Evolutionary conservation across 1,139 yeast genomes (phyloP).

Genomic region (Pichia inconspicua): DNA sequence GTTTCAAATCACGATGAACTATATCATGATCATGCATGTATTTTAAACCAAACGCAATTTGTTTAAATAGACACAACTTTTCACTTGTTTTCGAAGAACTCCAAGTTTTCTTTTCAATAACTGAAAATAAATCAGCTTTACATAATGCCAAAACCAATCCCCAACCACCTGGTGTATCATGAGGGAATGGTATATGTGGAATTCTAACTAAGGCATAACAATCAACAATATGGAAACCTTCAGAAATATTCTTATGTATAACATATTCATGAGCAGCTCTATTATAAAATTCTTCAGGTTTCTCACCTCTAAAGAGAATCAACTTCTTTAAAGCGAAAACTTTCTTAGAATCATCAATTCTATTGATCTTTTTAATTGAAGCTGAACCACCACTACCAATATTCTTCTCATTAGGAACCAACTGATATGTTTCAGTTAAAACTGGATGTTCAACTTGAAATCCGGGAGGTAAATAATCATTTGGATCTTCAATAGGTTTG

Average conservation of each 20-base stretch:
- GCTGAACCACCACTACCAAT: slow-evolving; percentile 72
- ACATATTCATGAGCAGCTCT: slow-evolving; percentile 62
- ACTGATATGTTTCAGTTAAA: slow-evolving; percentile 51
- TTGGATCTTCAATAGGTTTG: slow-evolving; percentile 64
- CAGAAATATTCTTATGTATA: slow-evolving; percentile 47
- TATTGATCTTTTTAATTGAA: slow-evolving; percentile 37
- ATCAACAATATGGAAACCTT: slow-evolving; percentile 56
- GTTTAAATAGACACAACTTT: slow-evolving; percentile 57
- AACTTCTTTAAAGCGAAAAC: slow-evolving; percentile 61
- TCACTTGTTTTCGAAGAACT: slow-evolving; percentile 34
- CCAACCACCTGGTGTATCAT: slow-evolving; percentile 60
- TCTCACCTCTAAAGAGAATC: slow-evolving; percentile 51
- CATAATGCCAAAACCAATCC: slow-evolving; percentile 67
- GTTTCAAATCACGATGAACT: slow-evolving; percentile 61
- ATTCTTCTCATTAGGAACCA: slow-evolving; percentile 38
- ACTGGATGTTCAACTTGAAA: slow-evolving; percentile 44
- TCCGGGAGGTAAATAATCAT: slow-evolving; percentile 51
- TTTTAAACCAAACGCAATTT: slow-evolving; percentile 45
- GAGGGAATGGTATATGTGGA: slow-evolving; percentile 41
- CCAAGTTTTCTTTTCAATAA: slow-evolving; percentile 46
- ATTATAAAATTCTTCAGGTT: slow-evolving; percentile 59
- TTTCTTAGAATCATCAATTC: slow-evolving; percentile 19
- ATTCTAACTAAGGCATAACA: slow-evolving; percentile 51
- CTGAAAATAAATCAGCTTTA: slow-evolving; percentile 46
- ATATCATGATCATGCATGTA: slow-evolving; percentile 52